phyloP scores from a whole-genome alignment of 352 stramenopile genomes.

The Globisporangium splendens region DNA sequence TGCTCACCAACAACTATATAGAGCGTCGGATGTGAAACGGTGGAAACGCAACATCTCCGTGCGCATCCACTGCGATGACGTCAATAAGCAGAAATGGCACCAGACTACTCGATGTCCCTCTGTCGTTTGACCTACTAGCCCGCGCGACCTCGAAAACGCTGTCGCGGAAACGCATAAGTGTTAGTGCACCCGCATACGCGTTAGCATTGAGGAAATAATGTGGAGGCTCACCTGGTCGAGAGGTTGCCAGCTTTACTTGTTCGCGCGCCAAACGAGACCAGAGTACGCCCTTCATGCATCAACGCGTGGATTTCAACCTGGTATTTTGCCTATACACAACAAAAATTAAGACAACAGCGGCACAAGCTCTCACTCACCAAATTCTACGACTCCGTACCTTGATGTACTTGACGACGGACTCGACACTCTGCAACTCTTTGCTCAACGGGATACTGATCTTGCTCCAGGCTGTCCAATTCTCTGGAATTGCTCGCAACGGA shows the following conservation, averaged over 20 bases:
- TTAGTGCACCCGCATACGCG: not conserved
- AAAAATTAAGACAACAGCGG: not conserved
- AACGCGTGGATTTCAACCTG: conserved; percentile 12
- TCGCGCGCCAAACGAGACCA: conserved; percentile 8
- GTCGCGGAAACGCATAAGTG: not conserved
- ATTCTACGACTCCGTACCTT: no score
- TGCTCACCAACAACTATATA: not conserved
- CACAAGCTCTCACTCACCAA: no score
- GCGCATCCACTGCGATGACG: conserved; percentile 20
- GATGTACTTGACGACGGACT: conserved; percentile 26
- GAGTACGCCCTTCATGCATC: not conserved
- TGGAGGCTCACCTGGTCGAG: conserved; percentile 4
- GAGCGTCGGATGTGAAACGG: conserved; percentile 20
- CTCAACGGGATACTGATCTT: conserved; percentile 26
- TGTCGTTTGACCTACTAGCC: not conserved
- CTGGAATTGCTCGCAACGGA: conserved; percentile 23
- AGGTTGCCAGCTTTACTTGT: not conserved
- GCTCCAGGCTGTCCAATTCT: conserved; percentile 30
- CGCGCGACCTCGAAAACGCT: not conserved
- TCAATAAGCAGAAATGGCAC: conserved; percentile 26
- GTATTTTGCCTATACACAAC: conserved; percentile 4
- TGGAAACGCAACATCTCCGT: conserved; percentile 32
- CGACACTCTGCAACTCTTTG: conserved; percentile 17
- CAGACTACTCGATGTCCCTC: not conserved
- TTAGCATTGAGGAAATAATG: no score